Conservation (phyloP, 73 alveolate species). For the Tetrahymena elliotti region DNA sequence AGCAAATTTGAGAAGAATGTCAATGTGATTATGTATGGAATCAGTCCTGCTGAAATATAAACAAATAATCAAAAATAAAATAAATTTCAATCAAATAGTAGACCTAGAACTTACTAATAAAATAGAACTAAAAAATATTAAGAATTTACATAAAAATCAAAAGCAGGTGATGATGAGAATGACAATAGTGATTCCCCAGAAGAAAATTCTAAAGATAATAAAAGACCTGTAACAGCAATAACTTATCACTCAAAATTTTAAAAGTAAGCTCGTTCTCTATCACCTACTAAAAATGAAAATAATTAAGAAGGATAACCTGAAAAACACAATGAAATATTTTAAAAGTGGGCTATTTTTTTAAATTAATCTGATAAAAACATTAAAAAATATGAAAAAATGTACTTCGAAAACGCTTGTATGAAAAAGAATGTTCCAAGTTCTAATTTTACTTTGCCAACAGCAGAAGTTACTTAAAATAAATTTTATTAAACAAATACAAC, state of each 20-base stretch:
- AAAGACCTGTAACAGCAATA: not conserved
- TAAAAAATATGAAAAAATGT: not conserved
- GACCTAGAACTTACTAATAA: not conserved
- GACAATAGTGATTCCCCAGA: not conserved
- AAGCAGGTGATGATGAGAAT: not conserved
- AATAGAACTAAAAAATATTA: not conserved
- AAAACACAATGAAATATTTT: not conserved
- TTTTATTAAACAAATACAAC: not conserved
- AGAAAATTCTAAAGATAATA: not conserved
- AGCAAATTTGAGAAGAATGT: not conserved
- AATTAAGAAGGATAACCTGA: not conserved
- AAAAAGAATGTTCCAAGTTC: not conserved
- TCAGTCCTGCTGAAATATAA: not conserved
- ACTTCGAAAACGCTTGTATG: not conserved
- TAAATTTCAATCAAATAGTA: not conserved
- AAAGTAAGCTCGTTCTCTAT: not conserved
- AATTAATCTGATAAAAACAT: not conserved
- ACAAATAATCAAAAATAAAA: not conserved
- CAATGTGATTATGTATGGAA: not conserved
- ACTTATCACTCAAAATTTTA: not conserved
- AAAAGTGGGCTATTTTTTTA: not conserved
- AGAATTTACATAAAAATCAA: not conserved
- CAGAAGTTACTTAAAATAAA: not conserved
- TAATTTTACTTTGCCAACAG: not conserved
- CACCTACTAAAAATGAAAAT: not conserved